These are phyloP conservation scores for Metarhizium sp. DNA, from an alignment of 2,329 filamentous ascomycete genomes.

Conservation along the genomic window DNA sequence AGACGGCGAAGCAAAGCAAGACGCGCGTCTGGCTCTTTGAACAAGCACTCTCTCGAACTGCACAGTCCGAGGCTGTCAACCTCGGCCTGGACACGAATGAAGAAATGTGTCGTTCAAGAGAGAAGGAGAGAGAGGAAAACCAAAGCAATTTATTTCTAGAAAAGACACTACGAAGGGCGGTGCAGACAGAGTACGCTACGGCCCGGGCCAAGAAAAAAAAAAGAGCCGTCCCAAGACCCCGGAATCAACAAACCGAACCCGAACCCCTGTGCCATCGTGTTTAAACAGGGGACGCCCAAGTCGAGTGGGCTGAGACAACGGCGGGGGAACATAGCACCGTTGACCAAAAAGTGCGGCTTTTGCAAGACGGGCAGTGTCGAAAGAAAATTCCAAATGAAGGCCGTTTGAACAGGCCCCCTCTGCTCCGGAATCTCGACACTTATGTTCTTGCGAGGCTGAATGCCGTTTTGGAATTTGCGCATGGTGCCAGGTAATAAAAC, in stretches of 20 bases:
- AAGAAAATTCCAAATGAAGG: too few species aligned
- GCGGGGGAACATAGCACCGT: not conserved
- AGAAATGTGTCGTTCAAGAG: not conserved
- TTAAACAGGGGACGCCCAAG: not conserved
- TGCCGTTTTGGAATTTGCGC: too few species aligned
- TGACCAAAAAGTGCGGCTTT: too few species aligned
- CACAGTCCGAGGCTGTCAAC: not conserved
- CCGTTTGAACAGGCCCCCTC: too few species aligned
- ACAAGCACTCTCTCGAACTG: not conserved
- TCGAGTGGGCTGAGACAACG: not conserved
- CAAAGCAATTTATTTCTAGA: too few species aligned
- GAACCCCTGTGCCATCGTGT: not conserved
- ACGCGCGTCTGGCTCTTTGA: not conserved
- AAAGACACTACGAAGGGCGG: not conserved
- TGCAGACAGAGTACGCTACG: not conserved
- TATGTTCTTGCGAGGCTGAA: not conserved
- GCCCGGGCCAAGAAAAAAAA: not conserved
- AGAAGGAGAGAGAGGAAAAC: not conserved
- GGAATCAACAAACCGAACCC: not conserved
- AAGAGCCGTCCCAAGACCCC: not conserved
- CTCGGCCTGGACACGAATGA: not conserved
- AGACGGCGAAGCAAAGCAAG: not conserved
- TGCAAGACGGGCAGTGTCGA: too few species aligned
- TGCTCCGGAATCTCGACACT: not conserved
- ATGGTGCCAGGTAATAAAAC: not conserved